These are phyloP conservation scores for Geotrichum reessii DNA, from an alignment of 1,139 yeast species.

Conservation along the genomic window DNA sequence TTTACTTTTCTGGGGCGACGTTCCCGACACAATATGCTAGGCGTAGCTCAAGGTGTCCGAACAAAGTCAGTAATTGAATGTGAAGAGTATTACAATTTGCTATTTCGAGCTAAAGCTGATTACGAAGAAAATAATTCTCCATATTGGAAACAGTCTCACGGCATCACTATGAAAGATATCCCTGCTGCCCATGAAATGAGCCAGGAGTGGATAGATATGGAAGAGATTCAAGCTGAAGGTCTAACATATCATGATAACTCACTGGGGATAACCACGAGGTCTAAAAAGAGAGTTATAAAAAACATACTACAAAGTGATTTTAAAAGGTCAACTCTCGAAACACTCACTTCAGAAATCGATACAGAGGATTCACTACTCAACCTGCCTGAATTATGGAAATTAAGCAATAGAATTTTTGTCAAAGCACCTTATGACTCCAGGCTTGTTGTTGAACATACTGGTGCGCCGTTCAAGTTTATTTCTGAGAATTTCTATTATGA, in stretches of 20 bases:
- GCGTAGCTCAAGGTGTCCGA: conserved; percentile 39
- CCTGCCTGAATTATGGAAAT: conserved; percentile 6
- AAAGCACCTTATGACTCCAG: conserved; percentile 18
- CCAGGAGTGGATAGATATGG: conserved; percentile 44
- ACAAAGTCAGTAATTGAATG: conserved; percentile 46
- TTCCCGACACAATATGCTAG: conserved; percentile 46
- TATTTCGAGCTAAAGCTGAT: conserved; percentile 31
- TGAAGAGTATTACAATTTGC: conserved; percentile 42
- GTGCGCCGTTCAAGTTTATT: background rate
- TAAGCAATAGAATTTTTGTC: conserved; percentile 15
- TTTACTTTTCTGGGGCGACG: conserved; percentile 43
- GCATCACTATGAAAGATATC: conserved; percentile 40
- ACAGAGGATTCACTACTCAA: conserved; percentile 9
- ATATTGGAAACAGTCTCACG: background rate
- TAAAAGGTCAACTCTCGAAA: background rate
- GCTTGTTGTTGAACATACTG: conserved; percentile 4
- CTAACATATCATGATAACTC: background rate
- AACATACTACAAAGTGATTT: background rate
- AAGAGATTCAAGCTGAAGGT: conserved; percentile 41
- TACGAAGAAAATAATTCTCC: background rate
- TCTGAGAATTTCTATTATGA: conserved; percentile 3
- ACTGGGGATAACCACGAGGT: background rate
- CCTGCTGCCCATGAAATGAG: conserved; percentile 55
- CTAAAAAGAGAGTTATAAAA: background rate
- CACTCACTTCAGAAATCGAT: conserved; percentile 2